Percentiles rank a stretch among this genome's conserved stretches.
These are phyloP conservation scores for Aspergillus sp. DNA, from an alignment of 2,329 filamentous ascomycete species.

Conservation along the genomic window DNA sequence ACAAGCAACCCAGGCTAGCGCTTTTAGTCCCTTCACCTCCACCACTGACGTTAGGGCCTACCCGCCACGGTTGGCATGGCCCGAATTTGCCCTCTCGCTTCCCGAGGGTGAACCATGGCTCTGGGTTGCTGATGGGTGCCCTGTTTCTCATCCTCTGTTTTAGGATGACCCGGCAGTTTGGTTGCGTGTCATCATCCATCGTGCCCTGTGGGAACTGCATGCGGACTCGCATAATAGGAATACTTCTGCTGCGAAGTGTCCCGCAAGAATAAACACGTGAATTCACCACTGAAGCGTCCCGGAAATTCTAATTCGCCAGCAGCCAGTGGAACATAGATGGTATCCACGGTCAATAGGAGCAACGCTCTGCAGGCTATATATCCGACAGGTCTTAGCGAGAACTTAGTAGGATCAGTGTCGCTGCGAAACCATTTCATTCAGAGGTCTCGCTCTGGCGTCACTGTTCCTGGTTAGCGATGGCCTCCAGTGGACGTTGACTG, in stretches of 20 bases:
- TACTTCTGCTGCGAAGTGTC: not conserved
- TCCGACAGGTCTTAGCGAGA: too few relatives aligned
- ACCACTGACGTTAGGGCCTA: slow-evolving; percentile 15
- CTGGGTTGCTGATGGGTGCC: slow-evolving; percentile 15
- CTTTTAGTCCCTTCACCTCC: slow-evolving; percentile 1
- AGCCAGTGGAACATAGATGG: too few relatives aligned
- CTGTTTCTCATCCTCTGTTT: slow-evolving; percentile 4
- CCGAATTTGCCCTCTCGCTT: slow-evolving; percentile 12
- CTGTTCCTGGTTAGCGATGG: too few relatives aligned
- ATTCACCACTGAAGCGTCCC: not conserved
- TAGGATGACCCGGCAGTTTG: slow-evolving; percentile 17
- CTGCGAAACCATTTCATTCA: too few relatives aligned
- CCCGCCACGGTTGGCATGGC: slow-evolving; percentile 10
- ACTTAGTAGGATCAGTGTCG: too few relatives aligned
- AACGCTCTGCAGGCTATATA: too few relatives aligned
- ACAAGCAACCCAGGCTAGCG: not conserved
- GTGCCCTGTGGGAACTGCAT: not conserved
- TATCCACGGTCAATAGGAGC: too few relatives aligned
- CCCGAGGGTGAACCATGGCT: slow-evolving; percentile 27
- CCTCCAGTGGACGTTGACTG: too few relatives aligned
- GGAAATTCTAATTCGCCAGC: not conserved
- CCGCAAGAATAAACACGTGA: not conserved
- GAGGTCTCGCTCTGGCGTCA: too few relatives aligned
- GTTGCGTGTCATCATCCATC: slow-evolving; percentile 8
- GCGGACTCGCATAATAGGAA: not conserved